These are phyloP conservation scores for Russula lepida DNA, from an alignment of 768 basidiomycete genomes.

Conservation along the genomic window DNA sequence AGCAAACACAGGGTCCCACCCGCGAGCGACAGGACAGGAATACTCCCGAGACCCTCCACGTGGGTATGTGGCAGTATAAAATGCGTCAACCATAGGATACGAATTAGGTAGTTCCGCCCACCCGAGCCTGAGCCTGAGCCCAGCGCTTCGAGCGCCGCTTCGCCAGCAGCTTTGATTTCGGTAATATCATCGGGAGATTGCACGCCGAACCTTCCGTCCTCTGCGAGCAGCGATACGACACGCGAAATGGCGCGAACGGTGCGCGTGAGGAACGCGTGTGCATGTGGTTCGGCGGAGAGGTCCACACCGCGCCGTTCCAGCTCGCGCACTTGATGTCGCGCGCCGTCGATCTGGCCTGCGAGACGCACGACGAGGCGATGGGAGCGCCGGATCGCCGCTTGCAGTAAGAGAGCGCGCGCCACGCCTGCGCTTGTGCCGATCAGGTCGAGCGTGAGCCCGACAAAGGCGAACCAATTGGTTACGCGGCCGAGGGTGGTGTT, in stretches of 20 bases:
- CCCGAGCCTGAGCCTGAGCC: background rate
- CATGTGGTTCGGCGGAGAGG: background rate
- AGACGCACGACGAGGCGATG: conserved; percentile 8
- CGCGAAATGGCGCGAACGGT: conserved; percentile 1
- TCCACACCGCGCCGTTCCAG: background rate
- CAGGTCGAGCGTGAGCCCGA: conserved; percentile 21
- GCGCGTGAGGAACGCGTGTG: background rate
- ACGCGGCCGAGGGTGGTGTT: background rate
- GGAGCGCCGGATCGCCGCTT: conserved; percentile 4
- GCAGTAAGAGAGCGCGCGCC: conserved; percentile 10
- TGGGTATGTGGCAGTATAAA: background rate
- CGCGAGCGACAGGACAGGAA: conserved; percentile 1
- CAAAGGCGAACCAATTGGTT: conserved; percentile 17
- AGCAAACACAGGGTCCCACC: conserved; percentile 11
- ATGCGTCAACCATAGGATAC: background rate
- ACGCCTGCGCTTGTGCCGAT: conserved; percentile 17
- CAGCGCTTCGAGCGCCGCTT: background rate
- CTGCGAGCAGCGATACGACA: background rate
- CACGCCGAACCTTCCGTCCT: conserved; percentile 5
- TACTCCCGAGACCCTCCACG: conserved; percentile 6
- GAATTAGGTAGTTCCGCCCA: background rate
- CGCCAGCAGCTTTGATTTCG: conserved; percentile 1
- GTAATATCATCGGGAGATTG: background rate
- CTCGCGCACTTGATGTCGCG: conserved; percentile 8
- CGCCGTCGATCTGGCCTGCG: conserved; percentile 7